phyloP scores from a whole-genome alignment of 257 asterid species.

The Handroanthus guayacan region DNA sequence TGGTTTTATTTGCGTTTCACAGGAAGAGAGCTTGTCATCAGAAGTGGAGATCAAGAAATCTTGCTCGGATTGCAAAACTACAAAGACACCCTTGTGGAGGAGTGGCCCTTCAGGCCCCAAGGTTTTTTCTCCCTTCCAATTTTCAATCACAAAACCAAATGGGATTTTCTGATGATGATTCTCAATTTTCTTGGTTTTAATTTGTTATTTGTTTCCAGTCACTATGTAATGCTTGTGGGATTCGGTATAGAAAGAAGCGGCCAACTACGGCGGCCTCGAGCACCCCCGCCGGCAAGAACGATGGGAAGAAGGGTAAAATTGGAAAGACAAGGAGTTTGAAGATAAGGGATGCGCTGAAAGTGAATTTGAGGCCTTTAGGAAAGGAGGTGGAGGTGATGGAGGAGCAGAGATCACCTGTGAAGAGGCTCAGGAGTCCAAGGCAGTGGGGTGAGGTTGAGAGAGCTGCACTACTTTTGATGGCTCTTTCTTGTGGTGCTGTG shows the following conservation, averaged over 20 bases:
- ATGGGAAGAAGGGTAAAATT: slow-evolving; percentile 35
- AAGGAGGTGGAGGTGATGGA: slow-evolving; percentile 44
- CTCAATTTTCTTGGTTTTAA: background rate
- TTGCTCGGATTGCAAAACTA: slow-evolving; percentile 69
- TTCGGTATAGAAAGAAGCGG: slow-evolving; percentile 65
- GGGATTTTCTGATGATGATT: slow-evolving; percentile 6
- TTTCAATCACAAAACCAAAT: background rate
- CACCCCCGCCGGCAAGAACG: slow-evolving; percentile 8
- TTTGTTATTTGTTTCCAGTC: slow-evolving; percentile 48
- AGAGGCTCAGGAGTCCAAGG: slow-evolving; percentile 40
- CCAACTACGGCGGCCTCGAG: slow-evolving; percentile 4
- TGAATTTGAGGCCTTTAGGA: slow-evolving; percentile 52
- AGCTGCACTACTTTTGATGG: slow-evolving; percentile 82
- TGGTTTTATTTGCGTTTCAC: background rate
- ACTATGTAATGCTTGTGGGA: slow-evolving; percentile 84
- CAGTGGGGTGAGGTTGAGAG: slow-evolving; percentile 69
- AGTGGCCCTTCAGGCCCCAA: slow-evolving; percentile 79
- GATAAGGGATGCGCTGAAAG: slow-evolving; percentile 41
- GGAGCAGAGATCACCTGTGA: slow-evolving; percentile 40
- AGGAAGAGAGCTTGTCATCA: slow-evolving; percentile 47
- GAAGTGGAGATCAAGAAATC: slow-evolving; percentile 40
- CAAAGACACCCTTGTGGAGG: slow-evolving; percentile 84
- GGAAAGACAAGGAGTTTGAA: slow-evolving; percentile 37
- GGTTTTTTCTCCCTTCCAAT: slow-evolving; percentile 39
- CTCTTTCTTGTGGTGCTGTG: slow-evolving; percentile 73